Evolutionary conservation across 495 filamentous ascomycete species (phyloP), one percentile per base, ranked within the genome.

Genomic region (Aspergillus olivimuriae): DNA sequence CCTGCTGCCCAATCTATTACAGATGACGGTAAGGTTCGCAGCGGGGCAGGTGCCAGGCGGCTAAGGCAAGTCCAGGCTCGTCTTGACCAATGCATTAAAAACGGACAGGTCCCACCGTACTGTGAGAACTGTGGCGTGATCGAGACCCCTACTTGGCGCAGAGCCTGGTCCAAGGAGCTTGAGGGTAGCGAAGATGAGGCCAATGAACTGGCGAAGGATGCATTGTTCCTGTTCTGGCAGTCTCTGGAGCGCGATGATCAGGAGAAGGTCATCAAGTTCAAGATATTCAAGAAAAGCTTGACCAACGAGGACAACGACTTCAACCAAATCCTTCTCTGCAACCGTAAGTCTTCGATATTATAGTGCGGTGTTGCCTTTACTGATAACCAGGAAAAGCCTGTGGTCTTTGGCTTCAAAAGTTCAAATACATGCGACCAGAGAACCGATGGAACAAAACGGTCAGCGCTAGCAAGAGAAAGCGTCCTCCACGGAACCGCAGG

Each of bases 111-210:
- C 61, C 92, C 92, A 0, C 81, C 82, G 3, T 96, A 80, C 52
- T 98, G 92, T 59, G 77, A 78, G 41, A 92, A 97, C 56, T 98
- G 92, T 53, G 92, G 92, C 4, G 84, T 86, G 12, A 92, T 98
- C 45, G 86, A 95, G 55, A 98, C 92, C 1, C 86, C 91, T 1
- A 94, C 89, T 0, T 98, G 92, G 92, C 77, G 92, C 24, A 92
- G 90, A 47, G 85, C 89, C 2, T 94, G 83, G 76, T 75, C 77
- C 8, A 86, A 86, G 54, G 72, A 83, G 5, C 66, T 80, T 17
- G 55, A 65, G 12, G 86, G 86, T 0, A 68, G 65, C 20, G 82
- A 84, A 9, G 61, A 72, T 8, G 72, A 82, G 51, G 72, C 84
- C 42, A 72, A 84, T 34, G 73, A 81, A 28, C 82, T 82, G 4